phyloP scores from a whole-genome alignment of 2,329 filamentous ascomycete genomes.

The Aspergillus pseudoviridinutans region DNA sequence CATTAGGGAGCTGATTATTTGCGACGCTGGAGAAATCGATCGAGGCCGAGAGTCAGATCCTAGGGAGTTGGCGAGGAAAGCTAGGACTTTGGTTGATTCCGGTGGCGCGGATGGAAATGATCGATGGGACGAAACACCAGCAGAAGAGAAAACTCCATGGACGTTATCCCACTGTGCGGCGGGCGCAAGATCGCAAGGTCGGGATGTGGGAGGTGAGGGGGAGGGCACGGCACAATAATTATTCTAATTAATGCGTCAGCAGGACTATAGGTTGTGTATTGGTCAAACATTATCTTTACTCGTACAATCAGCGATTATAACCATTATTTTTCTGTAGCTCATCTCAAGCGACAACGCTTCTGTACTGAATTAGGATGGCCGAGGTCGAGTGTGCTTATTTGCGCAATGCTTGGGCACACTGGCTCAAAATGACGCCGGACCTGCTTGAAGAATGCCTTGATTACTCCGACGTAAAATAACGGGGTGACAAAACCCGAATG shows the following conservation, averaged over 20 bases:
- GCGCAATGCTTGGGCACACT: background rate
- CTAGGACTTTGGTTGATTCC: constrained; percentile 1
- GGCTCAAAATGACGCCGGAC: background rate
- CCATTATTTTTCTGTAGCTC: background rate
- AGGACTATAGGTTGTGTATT: background rate
- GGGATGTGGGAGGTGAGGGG: background rate
- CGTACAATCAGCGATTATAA: background rate
- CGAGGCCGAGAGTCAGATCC: constrained; percentile 4
- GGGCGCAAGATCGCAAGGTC: constrained; percentile 12
- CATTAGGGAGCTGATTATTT: constrained; percentile 24
- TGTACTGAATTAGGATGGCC: background rate
- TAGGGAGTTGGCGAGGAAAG: constrained; percentile 9
- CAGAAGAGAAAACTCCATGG: constrained; percentile 20
- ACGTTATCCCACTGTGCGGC: constrained; percentile 15
- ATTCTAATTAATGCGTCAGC: constrained; percentile 1
- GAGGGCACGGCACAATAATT: background rate
- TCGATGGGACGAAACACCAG: constrained; percentile 14
- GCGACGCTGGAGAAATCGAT: constrained; percentile 11
- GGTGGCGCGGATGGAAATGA: constrained; percentile 10
- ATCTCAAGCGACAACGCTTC: background rate
- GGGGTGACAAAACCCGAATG: background rate
- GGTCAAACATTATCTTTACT: background rate
- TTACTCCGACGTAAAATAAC: background rate
- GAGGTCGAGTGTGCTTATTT: background rate
- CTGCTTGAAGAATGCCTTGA: background rate